Evolutionary conservation across 2,329 filamentous ascomycete species (phyloP).

Genomic region (Calonectria leucothoes): DNA sequence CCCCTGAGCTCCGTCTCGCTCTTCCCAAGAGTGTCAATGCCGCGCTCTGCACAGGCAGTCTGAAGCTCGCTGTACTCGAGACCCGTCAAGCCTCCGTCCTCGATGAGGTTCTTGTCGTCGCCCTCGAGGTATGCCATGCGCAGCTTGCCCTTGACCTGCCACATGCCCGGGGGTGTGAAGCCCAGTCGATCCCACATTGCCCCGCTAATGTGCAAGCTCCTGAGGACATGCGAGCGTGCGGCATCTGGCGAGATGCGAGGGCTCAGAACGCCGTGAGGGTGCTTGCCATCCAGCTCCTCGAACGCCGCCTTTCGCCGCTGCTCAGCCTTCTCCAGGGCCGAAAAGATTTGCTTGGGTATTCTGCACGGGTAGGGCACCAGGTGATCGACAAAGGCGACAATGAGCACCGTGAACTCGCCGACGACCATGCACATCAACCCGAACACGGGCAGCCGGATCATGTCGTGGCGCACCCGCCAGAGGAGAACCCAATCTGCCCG

Average conservation of each 20-base stretch:
- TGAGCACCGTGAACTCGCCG: slow-evolving; percentile 87
- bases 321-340: slow-evolving; percentile 67
- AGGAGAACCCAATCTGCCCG: slow-evolving; percentile 79
- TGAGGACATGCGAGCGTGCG: slow-evolving; percentile 53
- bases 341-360: slow-evolving; percentile 78
- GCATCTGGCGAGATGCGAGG: slow-evolving; percentile 43
- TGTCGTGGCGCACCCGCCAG: slow-evolving; percentile 75
- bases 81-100: slow-evolving; percentile 67
- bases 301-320: slow-evolving; percentile 63
- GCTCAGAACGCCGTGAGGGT: slow-evolving; percentile 51
- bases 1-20: slow-evolving; percentile 67
- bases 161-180: slow-evolving; percentile 60
- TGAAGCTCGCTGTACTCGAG: slow-evolving; percentile 73
- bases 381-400: slow-evolving; percentile 77
- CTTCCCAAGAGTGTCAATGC: slow-evolving; percentile 67
- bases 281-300: slow-evolving; percentile 50
- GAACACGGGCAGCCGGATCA: slow-evolving; percentile 83
- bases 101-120: slow-evolving; percentile 77
- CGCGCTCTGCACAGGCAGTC: slow-evolving; percentile 78
- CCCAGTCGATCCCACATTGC: slow-evolving; percentile 63
- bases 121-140: slow-evolving; percentile 72
- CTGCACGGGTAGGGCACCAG: slow-evolving; percentile 86
- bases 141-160: slow-evolving; percentile 64
- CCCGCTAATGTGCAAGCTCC: slow-evolving; percentile 58
- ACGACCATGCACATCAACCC: slow-evolving; percentile 79